phyloP scores from a whole-genome alignment of 2,329 filamentous ascomycete genomes.

The Fusarium ramigenum region DNA sequence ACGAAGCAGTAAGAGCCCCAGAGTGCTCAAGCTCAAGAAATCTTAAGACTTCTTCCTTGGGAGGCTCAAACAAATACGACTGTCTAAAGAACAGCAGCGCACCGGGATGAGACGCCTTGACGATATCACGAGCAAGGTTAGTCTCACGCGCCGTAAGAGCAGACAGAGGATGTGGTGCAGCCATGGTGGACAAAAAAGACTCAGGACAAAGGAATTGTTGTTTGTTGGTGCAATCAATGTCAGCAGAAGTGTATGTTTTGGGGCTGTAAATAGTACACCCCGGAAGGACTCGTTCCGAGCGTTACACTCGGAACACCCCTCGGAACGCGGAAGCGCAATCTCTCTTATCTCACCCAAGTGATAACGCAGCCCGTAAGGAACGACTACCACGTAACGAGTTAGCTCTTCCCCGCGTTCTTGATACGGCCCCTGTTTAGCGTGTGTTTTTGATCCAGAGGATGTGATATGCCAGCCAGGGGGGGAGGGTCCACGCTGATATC shows the following conservation, averaged over 20 bases:
- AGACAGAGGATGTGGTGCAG: slow-evolving; percentile 45
- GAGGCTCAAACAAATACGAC: slow-evolving; percentile 61
- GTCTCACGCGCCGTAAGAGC: slow-evolving; percentile 44
- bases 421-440: slow-evolving; percentile 14
- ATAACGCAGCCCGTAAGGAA: neutral
- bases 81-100: slow-evolving; percentile 56
- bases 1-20: slow-evolving; percentile 41
- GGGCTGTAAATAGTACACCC: neutral
- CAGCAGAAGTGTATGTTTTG: neutral
- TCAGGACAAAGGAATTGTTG: neutral
- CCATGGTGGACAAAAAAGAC: neutral
- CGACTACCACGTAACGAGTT: neutral
- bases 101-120: slow-evolving; percentile 44
- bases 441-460: neutral
- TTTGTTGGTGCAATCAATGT: too few species aligned
- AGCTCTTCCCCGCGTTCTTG: slow-evolving; percentile 11
- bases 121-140: slow-evolving; percentile 47
- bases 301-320: neutral
- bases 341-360: neutral
- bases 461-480: neutral
- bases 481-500: neutral
- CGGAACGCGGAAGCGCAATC: slow-evolving; percentile 11
- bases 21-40: slow-evolving; percentile 58
- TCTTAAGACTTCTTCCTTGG: slow-evolving; percentile 55
- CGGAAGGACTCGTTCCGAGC: neutral